Base-by-base conservation (phyloP, 2,329 filamentous ascomycete genomes). In the Chrysosporium keratinophilum region DNA sequence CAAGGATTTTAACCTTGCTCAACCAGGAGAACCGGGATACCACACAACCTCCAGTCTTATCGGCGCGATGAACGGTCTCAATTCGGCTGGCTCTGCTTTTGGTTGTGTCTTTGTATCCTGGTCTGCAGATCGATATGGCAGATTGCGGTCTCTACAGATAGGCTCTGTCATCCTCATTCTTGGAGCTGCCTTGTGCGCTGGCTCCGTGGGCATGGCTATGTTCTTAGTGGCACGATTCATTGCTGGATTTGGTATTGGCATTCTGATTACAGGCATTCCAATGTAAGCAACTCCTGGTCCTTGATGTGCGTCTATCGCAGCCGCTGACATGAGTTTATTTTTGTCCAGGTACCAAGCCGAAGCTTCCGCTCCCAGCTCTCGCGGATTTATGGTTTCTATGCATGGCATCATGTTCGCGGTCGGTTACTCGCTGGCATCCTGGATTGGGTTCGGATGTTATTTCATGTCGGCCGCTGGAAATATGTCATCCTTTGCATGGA, bases 21-120 rank as follows among this genome's bases (percentile, higher is more conserved):
- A 65, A 5, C 60, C 65, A 53, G 68, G 65, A 9, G 62, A 69
- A 50, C 66, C 70, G 1, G 71, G 70, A 19, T 75, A 75, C 57
- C 58, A 58, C 1, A 68, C 69, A 43, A 74, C 73, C 1, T 67
- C 70, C 3, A 67, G 69, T 54, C 65, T 72, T 17, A 71, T 74
- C 42, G 73, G 70, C 33, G 73, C 71, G 17, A 65, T 74, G 50
- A 75, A 74, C 61, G 73, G 73, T 35, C 63, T 75, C 5, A 73
- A 71, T 58, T 69, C 68, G 15, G 73, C 71, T 4, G 72, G 72
- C n/a, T 69, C 65, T 20, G 65, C 65, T 35, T 57, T 69, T 17
- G 72, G 68, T n/a, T 65, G 64, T 28, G 50, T 68, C 1, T 63
- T 66, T 54, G 69, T 66, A 41, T 65, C 68, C 7, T 74, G 72